A percentile compares a stretch with the other conserved stretches of the same genome.
Conservation (phyloP, 176 grass and related monocot species). For the Alloteropsis semialata region DNA sequence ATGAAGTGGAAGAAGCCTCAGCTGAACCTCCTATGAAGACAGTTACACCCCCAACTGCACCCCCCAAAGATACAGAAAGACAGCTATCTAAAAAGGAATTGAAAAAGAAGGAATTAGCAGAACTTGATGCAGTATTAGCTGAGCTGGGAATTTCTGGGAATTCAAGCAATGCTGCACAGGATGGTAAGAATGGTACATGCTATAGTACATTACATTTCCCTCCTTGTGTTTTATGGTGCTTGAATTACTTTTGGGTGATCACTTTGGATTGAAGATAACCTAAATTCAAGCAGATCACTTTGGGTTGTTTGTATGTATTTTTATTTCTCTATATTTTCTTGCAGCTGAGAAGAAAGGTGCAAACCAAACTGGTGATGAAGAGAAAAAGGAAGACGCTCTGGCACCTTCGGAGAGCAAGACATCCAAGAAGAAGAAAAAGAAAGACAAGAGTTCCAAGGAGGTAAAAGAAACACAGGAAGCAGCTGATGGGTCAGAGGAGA, state of each 20-base stretch:
- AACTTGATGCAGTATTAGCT: conserved; percentile 91
- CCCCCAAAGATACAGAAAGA: conserved; percentile 84
- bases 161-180: conserved; percentile 37
- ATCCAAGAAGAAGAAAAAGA: conserved; percentile 93
- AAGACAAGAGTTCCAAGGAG: conserved; percentile 73
- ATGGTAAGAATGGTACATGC: conserved; percentile 38
- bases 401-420: conserved; percentile 72
- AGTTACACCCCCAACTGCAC: conserved; percentile 32
- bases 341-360: conserved; percentile 51
- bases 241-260: neutral
- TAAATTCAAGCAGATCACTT: neutral
- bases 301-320: neutral
- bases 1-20: conserved; percentile 40
- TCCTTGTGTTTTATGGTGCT: neutral
- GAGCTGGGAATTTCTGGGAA: conserved; percentile 79
- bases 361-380: conserved; percentile 59
- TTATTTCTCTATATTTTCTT: conserved; percentile 20
- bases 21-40: conserved; percentile 43
- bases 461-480: conserved; percentile 55
- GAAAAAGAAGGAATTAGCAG: conserved; percentile 96
- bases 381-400: conserved; percentile 51
- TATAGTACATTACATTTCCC: neutral
- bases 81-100: conserved; percentile 98
- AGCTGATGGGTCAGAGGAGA: conserved; percentile 52
- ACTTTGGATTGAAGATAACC: neutral